Evolutionary conservation across 2,329 filamentous ascomycete species (phyloP).

Genomic region (Leptographium flavum): DNA sequence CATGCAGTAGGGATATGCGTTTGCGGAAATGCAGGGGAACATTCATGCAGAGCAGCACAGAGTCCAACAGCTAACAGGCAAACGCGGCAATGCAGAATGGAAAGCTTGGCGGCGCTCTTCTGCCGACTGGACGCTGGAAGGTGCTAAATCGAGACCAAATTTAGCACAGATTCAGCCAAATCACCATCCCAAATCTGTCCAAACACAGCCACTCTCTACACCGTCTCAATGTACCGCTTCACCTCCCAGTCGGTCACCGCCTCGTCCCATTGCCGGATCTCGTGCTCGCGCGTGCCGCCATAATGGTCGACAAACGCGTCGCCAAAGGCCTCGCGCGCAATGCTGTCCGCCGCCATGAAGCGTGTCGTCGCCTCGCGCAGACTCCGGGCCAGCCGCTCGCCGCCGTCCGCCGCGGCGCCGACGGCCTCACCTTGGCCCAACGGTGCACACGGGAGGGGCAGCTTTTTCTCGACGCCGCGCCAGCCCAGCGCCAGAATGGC

Average conservation of each 20-base stretch:
- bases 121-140: no score
- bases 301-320: slow-evolving; percentile 95
- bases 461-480: slow-evolving; percentile 83
- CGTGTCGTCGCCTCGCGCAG: slow-evolving; percentile 69
- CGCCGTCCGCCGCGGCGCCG: slow-evolving; percentile 55
- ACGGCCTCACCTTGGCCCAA: slow-evolving; percentile 76
- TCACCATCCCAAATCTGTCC: no score
- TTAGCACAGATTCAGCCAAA: no score
- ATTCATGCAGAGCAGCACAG: no score
- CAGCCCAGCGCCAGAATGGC: slow-evolving; percentile 80
- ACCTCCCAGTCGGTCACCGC: slow-evolving; percentile 93
- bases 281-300: slow-evolving; percentile 82
- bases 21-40: no score
- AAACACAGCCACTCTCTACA: no score
- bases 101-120: no score
- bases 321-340: slow-evolving; percentile 88
- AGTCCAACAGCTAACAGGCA: no score
- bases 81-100: no score
- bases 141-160: no score
- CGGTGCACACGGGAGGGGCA: slow-evolving; percentile 69
- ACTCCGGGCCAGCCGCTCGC: slow-evolving; percentile 67
- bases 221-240: slow-evolving; percentile 66
- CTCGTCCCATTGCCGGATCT: slow-evolving; percentile 83
- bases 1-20: no score
- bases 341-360: slow-evolving; percentile 64